These are phyloP conservation scores for Phyllosticta citribraziliensis DNA, from an alignment of 2,329 filamentous ascomycete genomes.

Conservation along the genomic window DNA sequence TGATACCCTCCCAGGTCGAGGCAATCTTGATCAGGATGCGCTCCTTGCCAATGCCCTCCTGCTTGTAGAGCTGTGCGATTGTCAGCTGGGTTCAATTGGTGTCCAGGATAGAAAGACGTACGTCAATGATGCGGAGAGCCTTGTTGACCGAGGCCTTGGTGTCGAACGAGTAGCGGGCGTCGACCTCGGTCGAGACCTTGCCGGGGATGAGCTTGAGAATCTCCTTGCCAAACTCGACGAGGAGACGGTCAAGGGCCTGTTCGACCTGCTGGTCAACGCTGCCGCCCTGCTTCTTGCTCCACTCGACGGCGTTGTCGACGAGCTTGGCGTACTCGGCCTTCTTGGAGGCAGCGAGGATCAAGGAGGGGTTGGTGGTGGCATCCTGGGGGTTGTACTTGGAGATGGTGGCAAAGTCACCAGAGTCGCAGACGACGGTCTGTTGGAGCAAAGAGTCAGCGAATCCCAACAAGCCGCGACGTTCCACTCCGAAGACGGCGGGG, in stretches of 20 bases:
- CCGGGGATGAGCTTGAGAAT: constrained; percentile 95
- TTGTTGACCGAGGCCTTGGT: constrained; percentile 87
- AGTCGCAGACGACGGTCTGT: constrained; percentile 92
- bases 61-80: constrained; percentile 72
- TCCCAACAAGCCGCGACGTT: constrained; percentile 1
- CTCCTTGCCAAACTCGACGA: constrained; percentile 97
- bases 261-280: constrained; percentile 76
- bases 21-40: constrained; percentile 98
- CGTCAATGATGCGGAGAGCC: constrained; percentile 93
- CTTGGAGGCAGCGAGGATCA: constrained; percentile 97
- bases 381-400: constrained; percentile 99
- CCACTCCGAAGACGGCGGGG: constrained; percentile 7
- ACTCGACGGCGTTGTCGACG: constrained; percentile 74
- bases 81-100: constrained; percentile 16
- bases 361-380: constrained; percentile 98
- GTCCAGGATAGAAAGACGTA: constrained; percentile 36
- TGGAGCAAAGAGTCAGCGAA: constrained; percentile 11
- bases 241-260: constrained; percentile 78
- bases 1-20: constrained; percentile 99
- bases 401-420: constrained; percentile 78
- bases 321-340: constrained; percentile 92
- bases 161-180: constrained; percentile 92
- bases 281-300: constrained; percentile 66
- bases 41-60: constrained; percentile 82
- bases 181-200: constrained; percentile 98